Base-by-base conservation (phyloP, 2,329 filamentous ascomycete genomes). In the Lasiodiplodia gonubiensis region DNA sequence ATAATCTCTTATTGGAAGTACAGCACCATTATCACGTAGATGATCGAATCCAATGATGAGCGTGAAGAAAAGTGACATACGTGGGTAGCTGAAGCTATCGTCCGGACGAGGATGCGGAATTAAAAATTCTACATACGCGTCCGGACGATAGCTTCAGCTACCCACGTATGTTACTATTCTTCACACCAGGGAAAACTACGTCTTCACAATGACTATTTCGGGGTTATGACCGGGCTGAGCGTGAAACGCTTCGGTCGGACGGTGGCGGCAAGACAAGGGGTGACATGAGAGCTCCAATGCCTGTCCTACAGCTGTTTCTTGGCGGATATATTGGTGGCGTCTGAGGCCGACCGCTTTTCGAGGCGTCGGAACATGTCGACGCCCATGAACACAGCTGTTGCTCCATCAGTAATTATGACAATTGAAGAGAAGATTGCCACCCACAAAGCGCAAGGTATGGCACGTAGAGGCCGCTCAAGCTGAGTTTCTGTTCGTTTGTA, bases 381-480 rank as follows among this genome's bases (percentile, higher is more conserved):
- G 7, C 66, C 66, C 66, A 67, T 67, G 51, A 67, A 49, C 14
- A 63, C 55, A 14, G 66, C 64, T 66, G 39, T 33, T 42, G 21
- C 27, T 4, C 18, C 6, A n/a, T 63, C 18, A 63, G 59, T 4
- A 18, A 23, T 14, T 14, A 12, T 25, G 49, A 25, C n/a, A 27
- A 2, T n/a, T 1, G 42, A 21, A 10, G 18, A 21, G n/a, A 23
- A 10, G 3, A 18, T 1, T n/a, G 30, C 23, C n/a, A 57, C 64
- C 57, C 12, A 66, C 64, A 48, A 30, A 67, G 33, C 16, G 66
- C 66, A 25, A 79, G 66, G 71, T 80, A 80, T 11, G 74, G 77
- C 5, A 77, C 77, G 72, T 80, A 80, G 73, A 80, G 76, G 1
- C 76, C 77, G 0, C 74, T 74, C 63, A 80, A 61, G 3, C 51